Percentiles rank a stretch among this genome's conserved stretches.
phyloP scores from a whole-genome alignment of 2,329 filamentous ascomycete genomes.

The Penicillium sp. region DNA sequence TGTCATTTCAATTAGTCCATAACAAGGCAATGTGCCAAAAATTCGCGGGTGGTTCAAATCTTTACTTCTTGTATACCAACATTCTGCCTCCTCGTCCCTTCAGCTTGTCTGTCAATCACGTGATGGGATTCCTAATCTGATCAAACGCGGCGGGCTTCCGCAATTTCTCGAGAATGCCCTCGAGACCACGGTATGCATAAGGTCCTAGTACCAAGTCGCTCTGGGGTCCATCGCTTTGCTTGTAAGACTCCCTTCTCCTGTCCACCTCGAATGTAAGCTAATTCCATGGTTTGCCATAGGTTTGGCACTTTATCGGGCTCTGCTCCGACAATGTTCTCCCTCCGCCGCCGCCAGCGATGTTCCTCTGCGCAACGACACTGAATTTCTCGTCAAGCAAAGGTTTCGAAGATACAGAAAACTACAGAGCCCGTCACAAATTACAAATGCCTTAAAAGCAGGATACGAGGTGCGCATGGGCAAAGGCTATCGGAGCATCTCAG shows the following conservation, averaged over 20 bases:
- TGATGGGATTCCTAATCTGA: neutral
- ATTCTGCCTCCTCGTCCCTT: neutral
- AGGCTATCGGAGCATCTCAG: neutral
- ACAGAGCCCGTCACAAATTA: conserved; percentile 44
- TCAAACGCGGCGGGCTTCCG: neutral
- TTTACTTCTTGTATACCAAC: neutral
- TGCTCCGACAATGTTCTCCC: conserved; percentile 47
- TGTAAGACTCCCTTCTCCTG: conserved; percentile 36
- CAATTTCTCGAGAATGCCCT: neutral
- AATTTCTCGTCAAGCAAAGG: conserved; percentile 38
- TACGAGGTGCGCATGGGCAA: conserved; percentile 40
- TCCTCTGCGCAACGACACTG: conserved; percentile 31
- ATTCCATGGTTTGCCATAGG: conserved; percentile 32
- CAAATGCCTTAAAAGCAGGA: conserved; percentile 46
- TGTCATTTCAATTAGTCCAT: neutral
- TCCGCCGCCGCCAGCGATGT: conserved; percentile 33
- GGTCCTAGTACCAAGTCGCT: conserved; percentile 28
- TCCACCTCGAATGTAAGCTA: neutral
- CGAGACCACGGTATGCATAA: conserved; percentile 40
- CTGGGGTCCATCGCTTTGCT: conserved; percentile 49
- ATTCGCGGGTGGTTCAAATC: neutral
- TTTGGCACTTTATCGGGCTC: conserved; percentile 50
- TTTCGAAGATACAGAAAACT: conserved; percentile 46
- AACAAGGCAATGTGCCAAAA: neutral
- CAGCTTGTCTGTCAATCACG: neutral